Conservation (phyloP, 805 yeast species). For the Nakazawaea pomicola region DNA sequence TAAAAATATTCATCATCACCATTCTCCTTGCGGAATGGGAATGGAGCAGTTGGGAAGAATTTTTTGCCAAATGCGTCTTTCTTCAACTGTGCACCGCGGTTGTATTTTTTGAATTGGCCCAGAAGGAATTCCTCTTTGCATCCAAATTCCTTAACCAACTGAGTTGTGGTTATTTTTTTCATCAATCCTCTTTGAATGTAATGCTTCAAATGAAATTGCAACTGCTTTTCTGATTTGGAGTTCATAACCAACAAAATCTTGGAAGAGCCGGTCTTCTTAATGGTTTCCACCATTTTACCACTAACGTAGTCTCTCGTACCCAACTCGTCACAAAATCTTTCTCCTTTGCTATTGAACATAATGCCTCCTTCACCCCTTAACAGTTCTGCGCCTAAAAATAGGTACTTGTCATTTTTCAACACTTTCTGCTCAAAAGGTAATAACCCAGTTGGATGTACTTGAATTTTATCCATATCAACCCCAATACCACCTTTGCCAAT, state of each 20-base stretch:
- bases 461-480: conserved; percentile 62
- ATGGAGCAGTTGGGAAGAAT: conserved; percentile 44
- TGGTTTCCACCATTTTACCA: conserved; percentile 46
- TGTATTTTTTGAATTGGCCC: conserved; percentile 34
- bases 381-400: conserved; percentile 62
- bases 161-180: conserved; percentile 39
- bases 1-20: conserved; percentile 33
- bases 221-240: conserved; percentile 36
- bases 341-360: conserved; percentile 45
- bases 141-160: conserved; percentile 38
- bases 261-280: conserved; percentile 17
- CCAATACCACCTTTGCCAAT: conserved; percentile 41
- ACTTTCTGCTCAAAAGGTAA: conserved; percentile 41
- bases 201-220: conserved; percentile 50
- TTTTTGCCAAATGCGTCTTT: conserved; percentile 39
- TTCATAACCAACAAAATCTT: conserved; percentile 47
- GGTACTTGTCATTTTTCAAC: conserved; percentile 40
- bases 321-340: conserved; percentile 56
- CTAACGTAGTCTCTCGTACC: conserved; percentile 58
- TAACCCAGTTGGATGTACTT: conserved; percentile 66
- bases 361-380: conserved; percentile 64
- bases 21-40: conserved; percentile 20
- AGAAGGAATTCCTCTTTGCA: conserved; percentile 25
- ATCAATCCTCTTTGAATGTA: conserved; percentile 52
- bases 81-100: conserved; percentile 30